Evolutionary conservation across 1,284 basidiomycete species (phyloP), one percentile per base, ranked within the genome.

Genomic region (Trametes versicolor): DNA sequence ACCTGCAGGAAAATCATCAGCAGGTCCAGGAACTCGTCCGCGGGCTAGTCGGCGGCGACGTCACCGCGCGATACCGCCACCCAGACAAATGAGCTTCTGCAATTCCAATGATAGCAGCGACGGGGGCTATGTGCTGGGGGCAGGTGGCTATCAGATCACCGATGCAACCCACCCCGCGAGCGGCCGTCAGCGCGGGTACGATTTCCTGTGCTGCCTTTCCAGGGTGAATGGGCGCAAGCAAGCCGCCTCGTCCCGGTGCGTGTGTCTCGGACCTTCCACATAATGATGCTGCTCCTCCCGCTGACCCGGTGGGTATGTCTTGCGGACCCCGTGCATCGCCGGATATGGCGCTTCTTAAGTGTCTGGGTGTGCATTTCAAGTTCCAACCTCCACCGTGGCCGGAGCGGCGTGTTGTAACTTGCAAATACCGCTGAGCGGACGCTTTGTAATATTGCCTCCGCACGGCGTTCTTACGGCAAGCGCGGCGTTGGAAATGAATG

Each of bases 61-160:
- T 49, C 23, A n/a, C 32, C 8, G 51, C 17, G 27, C 57, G 37
- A 39, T 61, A 64, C 62, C 49, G 63, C 66, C 66, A 67, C 66
- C 57, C 23, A 64, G 58, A 62, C 66, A 63, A 67, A 67, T 49
- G 64, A 63, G 66, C 56, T 57, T 58, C 63, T 34, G 57, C 56
- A 67, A 64, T 62, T 67, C 51, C 63, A 64, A n/a, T 67, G 66
- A 67, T 67, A 36, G 60, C 32, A n/a, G 37, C 56, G 17, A 25
- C 52, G 29, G 12, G 63, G 63, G 60, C 63, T 57, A 49, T 60
- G 66, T 27, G 21, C 43, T 41, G 39, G 53, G 17, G 1, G 32
- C 27, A 7, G 17, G 48, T 59, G 36, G 52, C 52, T 49, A 62
- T 62, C 53, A 56, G 15, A 23, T 54, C 39, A 29, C n/a, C 51